Evolutionary conservation across 495 filamentous ascomycete species (phyloP).

Genomic region (Lasiosphaeria hispida): DNA sequence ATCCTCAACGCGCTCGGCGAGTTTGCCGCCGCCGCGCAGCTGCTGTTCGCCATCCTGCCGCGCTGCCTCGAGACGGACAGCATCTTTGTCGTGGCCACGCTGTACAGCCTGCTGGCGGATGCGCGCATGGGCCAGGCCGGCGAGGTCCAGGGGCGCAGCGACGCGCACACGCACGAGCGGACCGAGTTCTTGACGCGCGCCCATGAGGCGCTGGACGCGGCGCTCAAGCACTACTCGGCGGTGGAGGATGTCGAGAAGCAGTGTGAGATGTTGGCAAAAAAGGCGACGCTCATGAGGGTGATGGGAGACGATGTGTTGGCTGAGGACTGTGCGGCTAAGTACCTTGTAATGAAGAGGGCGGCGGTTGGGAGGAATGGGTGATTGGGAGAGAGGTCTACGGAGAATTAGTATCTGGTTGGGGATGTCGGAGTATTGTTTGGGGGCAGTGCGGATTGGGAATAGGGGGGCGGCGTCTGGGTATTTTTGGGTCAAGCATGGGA

Average conservation of each 20-base stretch:
- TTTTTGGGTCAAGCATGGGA: too few species aligned
- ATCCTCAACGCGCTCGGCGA: conserved; percentile 72
- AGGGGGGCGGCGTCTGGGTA: too few species aligned
- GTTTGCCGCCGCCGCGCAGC: conserved; percentile 63
- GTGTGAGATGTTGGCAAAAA: conserved; percentile 84
- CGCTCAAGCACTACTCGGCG: conserved; percentile 62
- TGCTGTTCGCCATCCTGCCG: conserved; percentile 76
- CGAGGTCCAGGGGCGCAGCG: conserved; percentile 24
- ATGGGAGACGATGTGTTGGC: conserved; percentile 68
- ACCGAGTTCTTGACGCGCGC: conserved; percentile 64
- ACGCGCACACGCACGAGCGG: conserved; percentile 26
- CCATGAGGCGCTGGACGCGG: conserved; percentile 64
- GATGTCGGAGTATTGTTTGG: not conserved
- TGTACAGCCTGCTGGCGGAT: conserved; percentile 77
- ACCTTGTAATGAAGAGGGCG: conserved; percentile 57
- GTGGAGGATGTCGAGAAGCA: conserved; percentile 73
- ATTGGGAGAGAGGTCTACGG: not conserved
- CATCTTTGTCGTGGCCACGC: conserved; percentile 58
- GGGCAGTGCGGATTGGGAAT: not conserved
- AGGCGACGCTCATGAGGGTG: conserved; percentile 74
- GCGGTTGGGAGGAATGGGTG: conserved; percentile 24
- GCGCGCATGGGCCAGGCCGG: conserved; percentile 82
- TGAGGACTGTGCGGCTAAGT: conserved; percentile 72
- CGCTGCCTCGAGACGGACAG: conserved; percentile 76
- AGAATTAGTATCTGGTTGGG: too few species aligned